These are phyloP conservation scores for Pseudogymnoascus sp. DNA, from an alignment of 2,329 filamentous ascomycete genomes.

Conservation along the genomic window DNA sequence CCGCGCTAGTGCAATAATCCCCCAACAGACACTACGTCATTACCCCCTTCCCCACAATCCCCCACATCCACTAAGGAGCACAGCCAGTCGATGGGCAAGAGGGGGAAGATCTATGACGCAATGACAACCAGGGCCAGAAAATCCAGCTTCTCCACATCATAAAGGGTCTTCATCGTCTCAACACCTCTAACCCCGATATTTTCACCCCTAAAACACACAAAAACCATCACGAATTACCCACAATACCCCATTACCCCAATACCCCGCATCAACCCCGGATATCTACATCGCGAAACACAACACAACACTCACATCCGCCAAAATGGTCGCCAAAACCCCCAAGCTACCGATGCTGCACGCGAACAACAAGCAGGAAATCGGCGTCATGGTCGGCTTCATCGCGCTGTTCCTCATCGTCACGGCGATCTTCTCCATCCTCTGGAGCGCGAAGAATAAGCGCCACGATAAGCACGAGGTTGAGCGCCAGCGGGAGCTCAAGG, in stretches of 20 bases:
- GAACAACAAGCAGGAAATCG: not conserved
- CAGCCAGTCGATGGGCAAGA: not conserved
- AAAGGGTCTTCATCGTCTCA: not conserved
- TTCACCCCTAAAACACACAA: not conserved
- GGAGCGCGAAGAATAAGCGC: constrained; percentile 1
- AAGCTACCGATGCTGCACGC: not conserved
- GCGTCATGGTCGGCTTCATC: constrained; percentile 4
- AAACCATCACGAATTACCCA: not conserved
- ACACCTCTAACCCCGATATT: not conserved
- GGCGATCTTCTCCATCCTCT: constrained; percentile 17
- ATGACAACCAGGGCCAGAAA: not conserved
- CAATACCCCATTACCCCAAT: not conserved
- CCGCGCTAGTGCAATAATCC: not conserved
- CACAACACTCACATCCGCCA: not conserved
- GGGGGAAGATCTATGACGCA: not conserved
- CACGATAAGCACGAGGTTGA: not conserved
- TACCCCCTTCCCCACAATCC: not conserved
- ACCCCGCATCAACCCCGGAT: not conserved
- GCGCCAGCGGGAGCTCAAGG: not conserved
- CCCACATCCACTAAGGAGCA: not conserved
- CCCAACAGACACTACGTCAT: not conserved
- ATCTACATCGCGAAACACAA: not conserved
- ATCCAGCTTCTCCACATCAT: not conserved
- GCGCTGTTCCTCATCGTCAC: not conserved
- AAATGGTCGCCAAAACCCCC: not conserved